These are phyloP conservation scores for Kluyveromyces aestuarii DNA, from an alignment of 805 yeast species.

Conservation along the genomic window DNA sequence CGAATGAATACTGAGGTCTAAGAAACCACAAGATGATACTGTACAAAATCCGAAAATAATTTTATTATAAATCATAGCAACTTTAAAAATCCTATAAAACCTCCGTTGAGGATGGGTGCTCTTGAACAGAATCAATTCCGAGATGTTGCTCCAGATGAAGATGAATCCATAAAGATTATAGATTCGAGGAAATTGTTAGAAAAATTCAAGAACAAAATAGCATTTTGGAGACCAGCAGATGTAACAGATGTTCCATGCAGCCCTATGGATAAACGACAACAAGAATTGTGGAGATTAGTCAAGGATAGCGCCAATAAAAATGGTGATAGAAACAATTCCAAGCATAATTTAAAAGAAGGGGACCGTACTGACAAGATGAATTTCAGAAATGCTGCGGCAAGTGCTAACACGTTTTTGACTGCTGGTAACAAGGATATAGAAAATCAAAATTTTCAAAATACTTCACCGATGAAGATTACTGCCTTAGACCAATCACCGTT, in stretches of 20 bases:
- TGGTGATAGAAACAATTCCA: not conserved
- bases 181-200: slow-evolving; percentile 7
- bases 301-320: slow-evolving; percentile 5
- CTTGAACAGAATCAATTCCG: not conserved
- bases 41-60: too few relatives aligned
- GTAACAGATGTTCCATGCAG: not conserved
- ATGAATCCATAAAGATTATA: not conserved
- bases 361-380: not conserved
- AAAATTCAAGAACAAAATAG: slow-evolving; percentile 5
- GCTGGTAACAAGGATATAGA: slow-evolving; percentile 12
- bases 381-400: slow-evolving; percentile 5
- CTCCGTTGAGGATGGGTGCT: not conserved
- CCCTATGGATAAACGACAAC: slow-evolving; percentile 3
- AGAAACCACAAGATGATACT: not conserved
- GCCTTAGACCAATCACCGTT: slow-evolving; percentile 7
- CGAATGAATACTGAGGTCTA: not conserved
- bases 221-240: slow-evolving; percentile 3
- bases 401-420: slow-evolving; percentile 21
- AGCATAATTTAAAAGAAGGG: not conserved
- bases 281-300: slow-evolving; percentile 6
- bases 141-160: not conserved
- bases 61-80: not conserved
- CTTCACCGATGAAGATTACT: slow-evolving; percentile 2
- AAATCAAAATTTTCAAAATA: not conserved
- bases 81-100: too few relatives aligned